Conservation (phyloP, 192 early-diverging fungal genomes). For the Lunasporangiospora selenospora region DNA sequence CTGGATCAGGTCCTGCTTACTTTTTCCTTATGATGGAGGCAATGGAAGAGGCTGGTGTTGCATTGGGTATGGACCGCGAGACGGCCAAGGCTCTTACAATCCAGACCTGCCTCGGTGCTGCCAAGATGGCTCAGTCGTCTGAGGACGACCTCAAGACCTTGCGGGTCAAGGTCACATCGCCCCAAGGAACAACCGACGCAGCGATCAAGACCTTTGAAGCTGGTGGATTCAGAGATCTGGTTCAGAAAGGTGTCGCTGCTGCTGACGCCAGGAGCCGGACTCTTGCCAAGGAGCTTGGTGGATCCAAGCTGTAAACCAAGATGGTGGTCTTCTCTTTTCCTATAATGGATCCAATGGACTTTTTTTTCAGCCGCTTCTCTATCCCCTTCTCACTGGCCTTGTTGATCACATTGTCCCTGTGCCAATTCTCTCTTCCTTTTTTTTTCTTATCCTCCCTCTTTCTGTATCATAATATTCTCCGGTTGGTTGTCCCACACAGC, state of each 20-base stretch:
- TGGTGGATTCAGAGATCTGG: slow-evolving; percentile 58
- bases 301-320: slow-evolving; percentile 31
- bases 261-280: slow-evolving; percentile 75
- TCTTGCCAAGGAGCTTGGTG: slow-evolving; percentile 70
- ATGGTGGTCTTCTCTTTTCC: too few species aligned
- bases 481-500: neutral
- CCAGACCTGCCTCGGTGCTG: slow-evolving; percentile 95
- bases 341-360: too few species aligned
- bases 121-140: slow-evolving; percentile 79
- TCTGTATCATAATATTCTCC: slow-evolving; percentile 16
- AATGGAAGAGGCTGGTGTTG: slow-evolving; percentile 83
- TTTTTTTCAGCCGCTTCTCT: too few species aligned
- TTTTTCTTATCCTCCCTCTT: neutral
- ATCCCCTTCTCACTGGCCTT: too few species aligned
- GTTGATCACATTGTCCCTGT: neutral
- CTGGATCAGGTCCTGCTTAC: slow-evolving; percentile 93
- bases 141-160: slow-evolving; percentile 77
- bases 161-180: slow-evolving; percentile 88
- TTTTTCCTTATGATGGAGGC: slow-evolving; percentile 94
- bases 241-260: slow-evolving; percentile 67
- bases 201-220: slow-evolving; percentile 84
- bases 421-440: neutral
- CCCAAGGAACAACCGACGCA: slow-evolving; percentile 94
- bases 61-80: slow-evolving; percentile 75
- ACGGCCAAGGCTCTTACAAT: slow-evolving; percentile 83